Evolutionary conservation across 1,284 basidiomycete species (phyloP), one percentile per base, ranked within the genome.

Genomic region (Ustilago tritici): DNA sequence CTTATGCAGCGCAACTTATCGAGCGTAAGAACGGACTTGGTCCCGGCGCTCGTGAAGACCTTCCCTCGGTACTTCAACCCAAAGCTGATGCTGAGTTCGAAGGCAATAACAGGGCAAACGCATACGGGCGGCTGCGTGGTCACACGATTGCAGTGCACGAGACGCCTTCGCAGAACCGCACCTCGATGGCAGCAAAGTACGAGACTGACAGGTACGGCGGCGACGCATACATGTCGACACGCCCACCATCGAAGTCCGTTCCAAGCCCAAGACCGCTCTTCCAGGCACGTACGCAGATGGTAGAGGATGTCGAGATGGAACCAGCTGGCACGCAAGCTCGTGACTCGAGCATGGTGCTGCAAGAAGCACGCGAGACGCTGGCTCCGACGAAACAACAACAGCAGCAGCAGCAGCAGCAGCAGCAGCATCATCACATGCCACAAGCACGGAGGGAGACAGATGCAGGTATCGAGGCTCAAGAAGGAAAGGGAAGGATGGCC

Each of bases 301-400:
- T 60, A 7, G 65, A 69, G 65, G 74, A 76, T 54, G 65, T 71
- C 11, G 69, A 76, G 28, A 71, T 76, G 74, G 65, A 68, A 34
- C 31, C 64, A 4, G 47, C 54, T 7, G 17, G 19, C n/a, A 53
- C 47, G 0, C 9, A 35, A 7, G 47, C 31, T n/a, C 52, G 61
- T n/a, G 64, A 68, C 38, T 68, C 74, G 32, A 65, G 65, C 14
- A n/a, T 56, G 3, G 65, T 76, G 32, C 36, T 76, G 74, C 74
- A 71, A 50, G 69, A 71, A 10, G 74, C 74, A 2, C 67, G 74
- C 11, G 69, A 76, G 15, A 61, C 62, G 28, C 60, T 76, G n/a
- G 69, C 47, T 0, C 55, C 65, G 12, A 54, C 56, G 10, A 54
- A 67, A 41, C 64, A 70, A 56, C 66, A 66, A 32, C 72, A 70